phyloP scores from a whole-genome alignment of 164 flowering plant genomes.

The Nymphaea colorata region DNA sequence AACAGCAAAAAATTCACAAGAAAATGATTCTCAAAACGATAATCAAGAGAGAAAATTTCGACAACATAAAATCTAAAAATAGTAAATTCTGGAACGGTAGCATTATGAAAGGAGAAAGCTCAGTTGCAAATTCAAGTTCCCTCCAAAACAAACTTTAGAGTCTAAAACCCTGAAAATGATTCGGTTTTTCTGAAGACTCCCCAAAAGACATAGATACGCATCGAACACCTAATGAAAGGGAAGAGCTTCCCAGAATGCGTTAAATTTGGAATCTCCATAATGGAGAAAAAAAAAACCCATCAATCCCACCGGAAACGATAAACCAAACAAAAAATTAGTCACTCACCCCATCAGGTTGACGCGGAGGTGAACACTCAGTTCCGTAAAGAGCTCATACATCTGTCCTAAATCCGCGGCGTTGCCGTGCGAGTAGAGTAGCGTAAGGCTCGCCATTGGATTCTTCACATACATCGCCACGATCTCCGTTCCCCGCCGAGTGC shows the following conservation, averaged over 20 bases:
- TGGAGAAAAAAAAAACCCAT: background rate
- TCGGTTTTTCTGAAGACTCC: no score
- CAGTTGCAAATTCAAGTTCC: no score
- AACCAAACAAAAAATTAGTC: background rate
- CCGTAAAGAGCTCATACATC: constrained; percentile 67
- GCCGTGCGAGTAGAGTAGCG: constrained; percentile 78
- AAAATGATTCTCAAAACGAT: no score
- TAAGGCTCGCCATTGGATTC: constrained; percentile 56
- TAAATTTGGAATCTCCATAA: background rate
- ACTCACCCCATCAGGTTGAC: constrained; percentile 82
- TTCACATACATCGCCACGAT: constrained; percentile 54
- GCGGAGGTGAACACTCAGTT: constrained; percentile 65
- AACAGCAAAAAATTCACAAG: no score
- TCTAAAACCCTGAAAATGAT: no score
- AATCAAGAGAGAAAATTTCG: no score
- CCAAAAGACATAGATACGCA: no score
- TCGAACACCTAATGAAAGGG: background rate
- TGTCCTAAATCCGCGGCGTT: constrained; percentile 95
- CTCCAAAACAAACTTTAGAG: no score
- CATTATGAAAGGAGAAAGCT: no score
- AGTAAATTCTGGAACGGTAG: no score
- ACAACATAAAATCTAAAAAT: no score
- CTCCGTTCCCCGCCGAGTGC: constrained; percentile 60
- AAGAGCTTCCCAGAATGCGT: background rate
- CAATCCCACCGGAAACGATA: background rate